A percentile compares a stretch with the other conserved stretches of the same genome.
Conservation (phyloP, 129 eudicot genomes). For the Chrysanthemum lavandulifolium region DNA sequence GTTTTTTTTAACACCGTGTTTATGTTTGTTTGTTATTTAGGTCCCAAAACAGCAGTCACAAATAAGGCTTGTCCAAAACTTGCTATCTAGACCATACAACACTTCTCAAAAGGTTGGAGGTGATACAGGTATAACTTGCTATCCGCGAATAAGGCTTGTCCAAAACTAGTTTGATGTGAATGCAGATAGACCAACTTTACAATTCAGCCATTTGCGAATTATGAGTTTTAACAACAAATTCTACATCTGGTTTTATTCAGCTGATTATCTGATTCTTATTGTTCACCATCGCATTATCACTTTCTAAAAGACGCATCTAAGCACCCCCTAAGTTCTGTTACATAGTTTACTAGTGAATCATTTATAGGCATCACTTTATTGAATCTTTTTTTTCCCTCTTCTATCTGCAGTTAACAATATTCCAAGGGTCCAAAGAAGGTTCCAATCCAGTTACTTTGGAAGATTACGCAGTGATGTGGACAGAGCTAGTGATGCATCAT, state of each 20-base stretch:
- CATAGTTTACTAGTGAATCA: background rate
- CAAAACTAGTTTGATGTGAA: too few relatives aligned
- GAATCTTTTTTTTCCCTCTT: background rate
- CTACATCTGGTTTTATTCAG: background rate
- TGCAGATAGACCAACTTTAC: too few relatives aligned
- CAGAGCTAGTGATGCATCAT: constrained; percentile 47
- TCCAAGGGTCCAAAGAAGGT: constrained; percentile 41
- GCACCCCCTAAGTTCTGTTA: background rate
- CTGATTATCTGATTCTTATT: background rate
- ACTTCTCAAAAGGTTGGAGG: constrained; percentile 21
- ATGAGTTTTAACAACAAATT: too few relatives aligned
- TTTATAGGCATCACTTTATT: background rate
- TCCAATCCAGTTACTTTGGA: constrained; percentile 64
- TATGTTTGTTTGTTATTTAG: constrained; percentile 22
- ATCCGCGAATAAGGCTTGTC: too few relatives aligned
- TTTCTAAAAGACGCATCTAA: background rate
- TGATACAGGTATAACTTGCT: constrained; percentile 28
- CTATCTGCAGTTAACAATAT: constrained; percentile 38
- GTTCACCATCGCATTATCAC: too few relatives aligned
- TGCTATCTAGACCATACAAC: constrained; percentile 22
- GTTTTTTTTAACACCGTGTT: constrained; percentile 13
- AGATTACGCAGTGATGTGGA: constrained; percentile 66
- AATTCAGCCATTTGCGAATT: too few relatives aligned
- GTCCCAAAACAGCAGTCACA: constrained; percentile 29
- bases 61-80: constrained; percentile 16